A percentile compares a stretch with the other conserved stretches of the same genome.
Evolutionary conservation across 768 basidiomycete species (phyloP).

Genomic region (Leccinum disarticulatum): DNA sequence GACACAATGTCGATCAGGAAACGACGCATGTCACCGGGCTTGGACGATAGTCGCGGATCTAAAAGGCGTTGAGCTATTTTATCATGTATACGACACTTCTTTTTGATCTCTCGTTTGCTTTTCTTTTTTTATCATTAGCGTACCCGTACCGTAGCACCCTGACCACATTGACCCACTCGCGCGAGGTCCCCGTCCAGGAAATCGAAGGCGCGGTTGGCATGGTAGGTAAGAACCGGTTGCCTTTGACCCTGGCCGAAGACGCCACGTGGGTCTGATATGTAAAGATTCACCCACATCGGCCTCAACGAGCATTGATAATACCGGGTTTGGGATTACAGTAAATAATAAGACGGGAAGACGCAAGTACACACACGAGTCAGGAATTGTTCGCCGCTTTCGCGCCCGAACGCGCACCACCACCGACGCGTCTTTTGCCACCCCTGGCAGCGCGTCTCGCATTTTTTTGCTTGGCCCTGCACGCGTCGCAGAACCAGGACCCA

Average conservation of each 20-base stretch:
- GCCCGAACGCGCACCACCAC: slow-evolving; percentile 31
- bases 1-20: slow-evolving; percentile 45
- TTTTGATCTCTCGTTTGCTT: not conserved
- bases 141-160: not conserved
- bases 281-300: too few species aligned
- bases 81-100: slow-evolving; percentile 27
- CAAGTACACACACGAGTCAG: slow-evolving; percentile 13
- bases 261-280: not conserved
- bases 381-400: slow-evolving; percentile 32
- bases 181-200: not conserved
- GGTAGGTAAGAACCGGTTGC: not conserved
- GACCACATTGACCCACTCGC: not conserved
- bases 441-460: slow-evolving; percentile 48
- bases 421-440: slow-evolving; percentile 53
- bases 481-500: slow-evolving; percentile 75
- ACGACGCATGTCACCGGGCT: slow-evolving; percentile 68
- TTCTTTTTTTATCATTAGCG: not conserved
- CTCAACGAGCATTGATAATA: not conserved
- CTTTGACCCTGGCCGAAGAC: not conserved
- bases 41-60: slow-evolving; percentile 66
- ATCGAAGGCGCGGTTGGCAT: not conserved
- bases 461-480: slow-evolving; percentile 57
- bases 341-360: slow-evolving; percentile 19
- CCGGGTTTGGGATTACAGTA: slow-evolving; percentile 21
- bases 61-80: slow-evolving; percentile 61